phyloP scores from a whole-genome alignment of 305 asterid genomes.

The Caryopteris hybrid region DNA sequence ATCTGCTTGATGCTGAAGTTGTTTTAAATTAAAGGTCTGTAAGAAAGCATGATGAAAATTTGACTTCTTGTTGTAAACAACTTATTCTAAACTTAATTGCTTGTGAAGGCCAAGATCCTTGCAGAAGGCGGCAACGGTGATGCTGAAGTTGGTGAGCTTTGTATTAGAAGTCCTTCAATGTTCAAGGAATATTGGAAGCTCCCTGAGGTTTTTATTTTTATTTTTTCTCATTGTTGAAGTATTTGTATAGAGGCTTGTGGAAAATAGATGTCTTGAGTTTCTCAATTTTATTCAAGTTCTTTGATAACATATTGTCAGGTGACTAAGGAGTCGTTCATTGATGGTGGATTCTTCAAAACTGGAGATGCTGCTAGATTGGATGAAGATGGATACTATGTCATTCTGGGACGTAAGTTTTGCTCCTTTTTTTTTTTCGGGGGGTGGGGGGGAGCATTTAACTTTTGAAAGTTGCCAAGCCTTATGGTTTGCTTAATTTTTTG shows the following conservation, averaged over 20 bases:
- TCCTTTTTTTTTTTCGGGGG: background rate
- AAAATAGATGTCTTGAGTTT: too few species aligned
- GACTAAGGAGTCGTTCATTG: conserved; percentile 75
- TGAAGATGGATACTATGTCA: conserved; percentile 92
- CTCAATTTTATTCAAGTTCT: conserved; percentile 5
- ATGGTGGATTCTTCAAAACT: conserved; percentile 89
- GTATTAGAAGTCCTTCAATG: conserved; percentile 87
- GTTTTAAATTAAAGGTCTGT: background rate
- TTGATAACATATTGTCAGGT: conserved; percentile 40
- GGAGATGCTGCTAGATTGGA: conserved; percentile 90
- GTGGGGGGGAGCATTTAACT: background rate
- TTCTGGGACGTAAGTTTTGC: conserved; percentile 81
- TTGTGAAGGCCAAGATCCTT: conserved; percentile 72
- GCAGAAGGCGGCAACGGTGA: conserved; percentile 55
- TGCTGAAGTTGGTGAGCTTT: conserved; percentile 80
- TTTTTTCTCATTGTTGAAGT: background rate
- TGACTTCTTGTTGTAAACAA: background rate
- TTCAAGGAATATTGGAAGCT: conserved; percentile 95
- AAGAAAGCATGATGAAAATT: background rate
- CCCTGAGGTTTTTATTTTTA: conserved; percentile 56
- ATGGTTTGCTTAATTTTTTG: background rate
- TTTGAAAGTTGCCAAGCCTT: background rate
- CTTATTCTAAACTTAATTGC: conserved; percentile 15
- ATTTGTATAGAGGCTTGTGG: background rate
- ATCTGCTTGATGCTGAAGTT: background rate